Conservation (phyloP, 225 moss, liverwort and hornwort species). For the Lunularia cruciata region DNA sequence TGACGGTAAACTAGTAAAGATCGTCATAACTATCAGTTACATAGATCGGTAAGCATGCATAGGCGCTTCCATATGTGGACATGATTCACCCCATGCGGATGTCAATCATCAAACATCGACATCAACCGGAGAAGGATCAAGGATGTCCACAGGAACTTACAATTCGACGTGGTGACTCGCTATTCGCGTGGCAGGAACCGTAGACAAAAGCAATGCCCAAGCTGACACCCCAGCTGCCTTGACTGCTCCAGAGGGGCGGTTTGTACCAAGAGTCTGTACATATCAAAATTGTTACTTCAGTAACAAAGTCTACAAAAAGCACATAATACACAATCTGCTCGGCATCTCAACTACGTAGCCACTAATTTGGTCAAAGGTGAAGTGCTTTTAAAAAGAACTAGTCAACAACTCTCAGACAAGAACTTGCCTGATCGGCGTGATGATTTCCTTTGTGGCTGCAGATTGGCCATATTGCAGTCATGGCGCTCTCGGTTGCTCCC, state of each 20-base stretch:
- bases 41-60: too few species aligned
- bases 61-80: too few species aligned
- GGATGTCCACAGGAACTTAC: slow-evolving; percentile 48
- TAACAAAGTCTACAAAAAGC: too few species aligned
- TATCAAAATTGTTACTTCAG: neutral
- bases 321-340: too few species aligned
- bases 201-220: slow-evolving; percentile 78
- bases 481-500: slow-evolving; percentile 56
- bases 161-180: slow-evolving; percentile 59
- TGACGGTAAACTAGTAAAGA: too few species aligned
- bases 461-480: slow-evolving; percentile 70
- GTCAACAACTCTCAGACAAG: too few species aligned
- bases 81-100: too few species aligned
- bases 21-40: too few species aligned
- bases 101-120: too few species aligned
- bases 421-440: slow-evolving; percentile 74
- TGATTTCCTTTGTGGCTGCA: slow-evolving; percentile 64
- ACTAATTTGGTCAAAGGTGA: too few species aligned
- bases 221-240: slow-evolving; percentile 68
- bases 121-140: too few species aligned
- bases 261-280: slow-evolving; percentile 61
- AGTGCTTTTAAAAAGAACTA: neutral
- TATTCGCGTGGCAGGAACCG: slow-evolving; percentile 58
- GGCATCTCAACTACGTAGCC: too few species aligned
- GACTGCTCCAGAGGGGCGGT: slow-evolving; percentile 53